A percentile compares a stretch with the other conserved stretches of the same genome.
phyloP scores from a whole-genome alignment of 2,329 filamentous ascomycete genomes.

The Beauveria brongniartii region DNA sequence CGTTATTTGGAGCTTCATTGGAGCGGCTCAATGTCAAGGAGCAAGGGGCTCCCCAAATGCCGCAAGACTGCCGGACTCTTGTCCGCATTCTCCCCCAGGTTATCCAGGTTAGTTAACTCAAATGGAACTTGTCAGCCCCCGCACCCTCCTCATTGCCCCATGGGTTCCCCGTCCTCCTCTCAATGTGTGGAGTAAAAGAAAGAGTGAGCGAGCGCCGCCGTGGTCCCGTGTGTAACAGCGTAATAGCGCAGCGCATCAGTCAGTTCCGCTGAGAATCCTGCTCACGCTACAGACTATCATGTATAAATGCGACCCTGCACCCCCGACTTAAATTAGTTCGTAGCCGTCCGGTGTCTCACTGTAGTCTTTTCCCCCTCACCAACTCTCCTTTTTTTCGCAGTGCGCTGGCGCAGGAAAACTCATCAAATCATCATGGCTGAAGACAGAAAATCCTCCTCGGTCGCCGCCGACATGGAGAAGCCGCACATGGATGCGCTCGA shows the following conservation, averaged over 20 bases:
- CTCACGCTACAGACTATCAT: not conserved
- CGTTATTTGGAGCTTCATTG: not conserved
- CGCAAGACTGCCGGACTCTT: not conserved
- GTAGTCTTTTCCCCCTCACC: not conserved
- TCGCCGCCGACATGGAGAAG: conserved; percentile 15
- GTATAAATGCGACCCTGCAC: conserved; percentile 2
- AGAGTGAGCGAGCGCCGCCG: not conserved
- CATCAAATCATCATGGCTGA: not conserved
- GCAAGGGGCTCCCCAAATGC: not conserved
- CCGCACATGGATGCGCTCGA: conserved; percentile 28
- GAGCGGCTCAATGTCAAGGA: not conserved
- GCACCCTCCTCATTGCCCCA: not conserved
- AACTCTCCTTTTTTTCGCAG: not conserved
- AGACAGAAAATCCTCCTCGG: conserved; percentile 2
- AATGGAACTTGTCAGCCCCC: not conserved
- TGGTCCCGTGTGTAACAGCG: not conserved
- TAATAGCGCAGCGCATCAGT: too few species aligned
- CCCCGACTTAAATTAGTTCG: not conserved
- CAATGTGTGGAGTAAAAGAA: not conserved
- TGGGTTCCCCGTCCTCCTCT: not conserved
- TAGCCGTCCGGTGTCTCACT: not conserved
- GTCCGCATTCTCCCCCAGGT: not conserved
- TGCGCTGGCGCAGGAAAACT: not conserved
- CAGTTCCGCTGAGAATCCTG: not conserved
- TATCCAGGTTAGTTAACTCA: not conserved